Evolutionary conservation across 2,329 filamentous ascomycete species (phyloP).

Genomic region (Xylariaceae sp.): DNA sequence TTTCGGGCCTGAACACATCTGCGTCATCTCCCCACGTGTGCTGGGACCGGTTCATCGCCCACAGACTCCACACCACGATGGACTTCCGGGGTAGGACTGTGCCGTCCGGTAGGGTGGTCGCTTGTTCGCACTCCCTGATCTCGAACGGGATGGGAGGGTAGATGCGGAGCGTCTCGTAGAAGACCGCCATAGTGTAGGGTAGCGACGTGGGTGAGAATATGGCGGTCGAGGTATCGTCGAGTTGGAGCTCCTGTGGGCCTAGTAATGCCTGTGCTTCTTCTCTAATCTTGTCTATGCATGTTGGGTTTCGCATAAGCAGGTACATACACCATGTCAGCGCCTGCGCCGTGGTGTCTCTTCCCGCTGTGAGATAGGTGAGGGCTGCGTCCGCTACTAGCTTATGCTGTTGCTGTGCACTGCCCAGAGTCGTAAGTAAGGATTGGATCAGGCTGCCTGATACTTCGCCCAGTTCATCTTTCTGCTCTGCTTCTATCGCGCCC

Average conservation of each 20-base stretch:
- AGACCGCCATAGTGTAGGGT: constrained; percentile 56
- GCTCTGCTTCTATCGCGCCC: constrained; percentile 6
- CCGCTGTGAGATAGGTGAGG: constrained; percentile 60
- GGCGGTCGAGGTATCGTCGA: constrained; percentile 23
- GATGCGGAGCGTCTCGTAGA: constrained; percentile 56
- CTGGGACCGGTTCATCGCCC: constrained; percentile 56
- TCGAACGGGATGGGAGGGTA: constrained; percentile 63
- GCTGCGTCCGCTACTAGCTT: constrained; percentile 58
- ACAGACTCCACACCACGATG: constrained; percentile 58
- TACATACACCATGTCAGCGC: constrained; percentile 61
- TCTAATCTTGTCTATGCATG: constrained; percentile 36
- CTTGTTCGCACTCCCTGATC: constrained; percentile 52
- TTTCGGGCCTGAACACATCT: constrained; percentile 49
- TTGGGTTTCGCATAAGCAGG: constrained; percentile 48
- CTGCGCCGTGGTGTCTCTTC: constrained; percentile 60
- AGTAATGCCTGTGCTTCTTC: constrained; percentile 34
- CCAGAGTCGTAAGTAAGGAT: constrained; percentile 52
- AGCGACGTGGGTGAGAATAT: constrained; percentile 38
- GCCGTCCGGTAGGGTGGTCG: constrained; percentile 53
- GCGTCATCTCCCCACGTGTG: constrained; percentile 53
- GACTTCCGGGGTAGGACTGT: constrained; percentile 49
- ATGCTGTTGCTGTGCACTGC: constrained; percentile 41
- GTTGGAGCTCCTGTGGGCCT: constrained; percentile 7
- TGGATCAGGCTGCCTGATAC: constrained; percentile 48
- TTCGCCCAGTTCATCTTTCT: constrained; percentile 4